These are phyloP conservation scores for Catenaria anguillulae DNA, from an alignment of 371 early-diverging fungal species.

Conservation along the genomic window DNA sequence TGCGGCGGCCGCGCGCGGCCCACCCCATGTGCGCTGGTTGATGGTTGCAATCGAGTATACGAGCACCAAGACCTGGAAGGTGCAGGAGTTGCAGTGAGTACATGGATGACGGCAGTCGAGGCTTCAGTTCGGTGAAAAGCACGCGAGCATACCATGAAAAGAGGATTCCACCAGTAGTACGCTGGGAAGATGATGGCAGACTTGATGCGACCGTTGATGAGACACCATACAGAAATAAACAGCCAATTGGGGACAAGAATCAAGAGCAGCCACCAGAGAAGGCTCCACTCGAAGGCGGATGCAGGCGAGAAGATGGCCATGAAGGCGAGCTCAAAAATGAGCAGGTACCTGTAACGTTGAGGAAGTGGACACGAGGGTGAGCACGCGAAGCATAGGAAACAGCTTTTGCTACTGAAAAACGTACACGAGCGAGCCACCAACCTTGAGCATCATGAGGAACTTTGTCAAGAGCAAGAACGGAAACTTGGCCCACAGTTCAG, in stretches of 20 bases:
- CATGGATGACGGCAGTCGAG: too few species aligned
- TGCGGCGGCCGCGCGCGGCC: constrained; percentile 16
- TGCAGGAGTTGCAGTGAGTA: too few species aligned
- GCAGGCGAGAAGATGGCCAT: background rate
- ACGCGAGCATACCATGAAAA: too few species aligned
- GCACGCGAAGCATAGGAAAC: constrained; percentile 13
- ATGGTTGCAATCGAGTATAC: constrained; percentile 16
- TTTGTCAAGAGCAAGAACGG: constrained; percentile 14
- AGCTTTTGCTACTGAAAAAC: too few species aligned
- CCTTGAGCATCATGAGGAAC: too few species aligned
- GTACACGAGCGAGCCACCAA: too few species aligned
- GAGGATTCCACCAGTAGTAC: constrained; percentile 14
- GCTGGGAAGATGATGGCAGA: constrained; percentile 9
- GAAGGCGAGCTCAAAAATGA: background rate
- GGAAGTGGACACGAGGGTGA: constrained; percentile 8
- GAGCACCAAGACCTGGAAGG: constrained; percentile 12
- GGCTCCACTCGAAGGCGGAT: too few species aligned
- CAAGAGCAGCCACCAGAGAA: too few species aligned
- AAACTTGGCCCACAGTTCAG: constrained; percentile 13
- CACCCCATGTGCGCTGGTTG: constrained; percentile 17
- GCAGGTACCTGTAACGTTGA: background rate
- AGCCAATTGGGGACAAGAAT: too few species aligned
- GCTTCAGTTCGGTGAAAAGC: too few species aligned
- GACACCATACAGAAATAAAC: too few species aligned
- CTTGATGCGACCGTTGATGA: too few species aligned